Conservation (phyloP, 352 stramenopile species). For the Labyrinthula sp. region DNA sequence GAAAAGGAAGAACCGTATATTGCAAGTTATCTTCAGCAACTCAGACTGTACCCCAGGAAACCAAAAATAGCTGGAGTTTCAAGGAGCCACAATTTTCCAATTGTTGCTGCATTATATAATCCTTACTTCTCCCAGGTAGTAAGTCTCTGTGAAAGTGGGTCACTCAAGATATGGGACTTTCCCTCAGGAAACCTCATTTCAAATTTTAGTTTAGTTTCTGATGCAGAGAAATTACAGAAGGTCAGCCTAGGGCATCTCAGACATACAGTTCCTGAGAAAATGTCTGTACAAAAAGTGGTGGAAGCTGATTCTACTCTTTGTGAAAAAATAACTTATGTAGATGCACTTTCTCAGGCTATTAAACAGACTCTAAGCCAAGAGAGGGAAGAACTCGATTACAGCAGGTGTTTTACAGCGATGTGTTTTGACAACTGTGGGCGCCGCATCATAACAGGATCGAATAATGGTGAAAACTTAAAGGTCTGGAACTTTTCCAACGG, state of each 20-base stretch:
- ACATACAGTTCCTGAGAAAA: slow-evolving; percentile 8
- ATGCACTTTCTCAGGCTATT: slow-evolving; percentile 8
- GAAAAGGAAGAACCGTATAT: slow-evolving; percentile 12
- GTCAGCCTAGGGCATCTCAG: slow-evolving; percentile 2
- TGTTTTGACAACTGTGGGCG: slow-evolving; percentile 51
- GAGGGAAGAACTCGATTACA: slow-evolving; percentile 4
- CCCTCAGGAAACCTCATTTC: slow-evolving; percentile 56
- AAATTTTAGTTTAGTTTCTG: slow-evolving; percentile 38
- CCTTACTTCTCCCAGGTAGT: slow-evolving; percentile 55
- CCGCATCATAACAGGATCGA: slow-evolving; percentile 49
- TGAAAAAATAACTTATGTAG: background rate
- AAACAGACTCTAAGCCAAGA: slow-evolving; percentile 5
- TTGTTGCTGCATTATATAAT: slow-evolving; percentile 48
- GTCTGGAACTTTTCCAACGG: slow-evolving; percentile 67
- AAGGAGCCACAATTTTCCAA: slow-evolving; percentile 11
- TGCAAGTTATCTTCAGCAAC: slow-evolving; percentile 21
- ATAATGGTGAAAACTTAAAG: slow-evolving; percentile 47
- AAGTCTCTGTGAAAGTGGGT: slow-evolving; percentile 45
- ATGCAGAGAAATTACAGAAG: background rate
- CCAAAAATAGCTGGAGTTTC: background rate
- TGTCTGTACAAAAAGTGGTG: slow-evolving; percentile 6
- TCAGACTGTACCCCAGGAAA: slow-evolving; percentile 17
- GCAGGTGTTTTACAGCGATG: slow-evolving; percentile 49
- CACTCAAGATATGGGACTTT: slow-evolving; percentile 55
- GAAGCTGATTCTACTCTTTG: slow-evolving; percentile 1